Base-by-base conservation (phyloP, 2,329 filamentous ascomycete species). In the Aspergillus japonicus region DNA sequence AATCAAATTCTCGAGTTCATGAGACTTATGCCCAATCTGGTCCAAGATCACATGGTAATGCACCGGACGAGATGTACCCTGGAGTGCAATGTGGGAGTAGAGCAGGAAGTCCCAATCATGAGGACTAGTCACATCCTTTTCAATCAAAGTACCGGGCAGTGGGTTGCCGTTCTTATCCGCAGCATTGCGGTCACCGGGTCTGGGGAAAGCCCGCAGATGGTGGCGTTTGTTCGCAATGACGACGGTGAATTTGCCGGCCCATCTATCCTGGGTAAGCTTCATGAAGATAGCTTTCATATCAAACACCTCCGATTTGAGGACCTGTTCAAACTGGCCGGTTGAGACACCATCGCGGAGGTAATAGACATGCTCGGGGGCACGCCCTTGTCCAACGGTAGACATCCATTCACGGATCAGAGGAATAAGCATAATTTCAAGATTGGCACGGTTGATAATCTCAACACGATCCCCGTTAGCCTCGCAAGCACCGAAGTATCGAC, bases 341-440 rank as follows among this genome's bases (percentile, higher is more conserved):
- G 89, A 89, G 0, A 98, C 92, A 66, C 95, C 95, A 68, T 99
- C 95, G 19, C 95, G 91, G 76, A 98, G 89, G 77, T 96, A 98
- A 67, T 96, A 90, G 58, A 99, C 82, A 42, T 93, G 87, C n/a
- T 83, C 67, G 0, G 94, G 93, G 16, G 81, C 69, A 26, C 74
- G 73, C n/a, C 85, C 83, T 2, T 78, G 76, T 21, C 82, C 82
- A 55, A 84, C 79, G 2, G 77, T 82, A 16, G 77, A 69, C 31
- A 83, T 79, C 91, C 93, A 98, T 48, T 83, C 76, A 21, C 78
- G 77, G 7, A 89, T 75, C 3, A 96, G 80, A 5, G 83, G 83
- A 0, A 82, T 79, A 24, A 97, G 82, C 72, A 93, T 86, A 14
- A 77, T 77, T 5, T 85, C 78, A 54, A 92, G 84, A 64, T 92